Conservation (phyloP, 2,329 filamentous ascomycete genomes). For the Sporothrix pseudoabietina region DNA sequence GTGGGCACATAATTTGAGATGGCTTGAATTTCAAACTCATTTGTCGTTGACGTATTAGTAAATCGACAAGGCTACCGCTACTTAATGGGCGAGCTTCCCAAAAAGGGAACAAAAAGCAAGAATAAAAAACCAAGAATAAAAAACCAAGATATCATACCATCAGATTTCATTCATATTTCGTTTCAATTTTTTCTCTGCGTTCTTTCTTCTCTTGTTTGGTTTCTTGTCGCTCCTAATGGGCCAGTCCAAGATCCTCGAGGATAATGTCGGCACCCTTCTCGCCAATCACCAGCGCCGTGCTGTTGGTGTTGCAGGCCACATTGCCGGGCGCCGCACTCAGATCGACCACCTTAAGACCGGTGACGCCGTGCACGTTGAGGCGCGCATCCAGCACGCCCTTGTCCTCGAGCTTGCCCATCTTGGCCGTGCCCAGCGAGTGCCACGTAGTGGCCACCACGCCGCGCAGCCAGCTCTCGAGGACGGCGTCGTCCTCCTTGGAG, state of each 20-base stretch:
- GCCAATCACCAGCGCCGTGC: constrained; percentile 70
- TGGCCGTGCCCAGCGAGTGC: constrained; percentile 69
- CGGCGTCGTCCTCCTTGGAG: constrained; percentile 60
- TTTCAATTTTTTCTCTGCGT: not conserved
- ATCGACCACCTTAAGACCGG: constrained; percentile 74
- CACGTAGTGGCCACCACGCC: constrained; percentile 75
- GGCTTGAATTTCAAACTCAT: not conserved
- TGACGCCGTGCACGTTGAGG: constrained; percentile 74
- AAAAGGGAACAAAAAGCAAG: no score
- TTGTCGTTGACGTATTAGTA: not conserved
- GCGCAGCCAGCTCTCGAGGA: constrained; percentile 68
- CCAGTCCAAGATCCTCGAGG: constrained; percentile 2
- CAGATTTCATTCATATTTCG: not conserved
- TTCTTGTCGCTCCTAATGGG: not conserved
- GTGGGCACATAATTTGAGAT: not conserved
- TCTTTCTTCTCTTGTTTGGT: not conserved
- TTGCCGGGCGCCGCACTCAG: constrained; percentile 41
- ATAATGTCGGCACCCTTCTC: constrained; percentile 71
- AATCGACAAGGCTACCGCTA: no score
- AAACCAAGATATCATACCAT: no score
- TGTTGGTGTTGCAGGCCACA: constrained; percentile 47
- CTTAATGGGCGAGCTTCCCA: no score
- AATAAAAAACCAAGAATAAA: no score
- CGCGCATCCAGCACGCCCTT: constrained; percentile 77
- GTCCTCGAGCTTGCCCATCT: constrained; percentile 72